Base-by-base conservation (phyloP, 2,329 filamentous ascomycete genomes). In the Aphanoascus verrucosus region DNA sequence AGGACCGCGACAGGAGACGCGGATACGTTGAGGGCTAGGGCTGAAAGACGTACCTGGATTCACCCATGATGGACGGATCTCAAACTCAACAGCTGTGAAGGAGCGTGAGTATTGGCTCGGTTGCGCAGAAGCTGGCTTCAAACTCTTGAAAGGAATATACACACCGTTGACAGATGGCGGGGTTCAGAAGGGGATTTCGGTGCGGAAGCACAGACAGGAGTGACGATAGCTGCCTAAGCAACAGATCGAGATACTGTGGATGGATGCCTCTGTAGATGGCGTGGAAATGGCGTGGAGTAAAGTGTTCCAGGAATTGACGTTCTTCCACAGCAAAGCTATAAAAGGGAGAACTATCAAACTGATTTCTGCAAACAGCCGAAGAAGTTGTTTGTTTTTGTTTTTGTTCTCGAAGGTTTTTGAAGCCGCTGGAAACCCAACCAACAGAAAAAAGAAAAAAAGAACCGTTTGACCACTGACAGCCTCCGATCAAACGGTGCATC, bases 11-110 rank as follows among this genome's bases (percentile, higher is more conserved):
- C 34, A 1, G 9, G 23, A 23, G 28, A 17, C 15, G 19, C 2
- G 28, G 28, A 40, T 11, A 28, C 7, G 6, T 35, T 17, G 40
- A 48, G 32, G 20, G 12, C 20, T 1, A 20, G 9, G 11, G 20
- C 17, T 19, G 32, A 56, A 56, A 52, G 55, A 46, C 68, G 57
- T 71, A 82, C 80, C 80, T 79, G 65, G 80, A 83, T 75, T 83
- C 80, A 69, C 79, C 78, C 80, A 83, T 83, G 63, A 69, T 74
- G 71, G 67, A 67, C 65, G 66, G 44, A 55, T 50, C 53, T 55
- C 28, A 19, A 37, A 14, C 15, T 41, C 15, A 32, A 20, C 20
- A 49, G 34, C 42, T 46, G n/a, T 19, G 31, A 32, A 46, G 14
- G 3, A 35, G 17, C 17, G 31, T 52, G 19, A 40, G 41, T 19